Base-by-base conservation (phyloP, 139 green algal species). In the Chloropicon primus region DNA sequence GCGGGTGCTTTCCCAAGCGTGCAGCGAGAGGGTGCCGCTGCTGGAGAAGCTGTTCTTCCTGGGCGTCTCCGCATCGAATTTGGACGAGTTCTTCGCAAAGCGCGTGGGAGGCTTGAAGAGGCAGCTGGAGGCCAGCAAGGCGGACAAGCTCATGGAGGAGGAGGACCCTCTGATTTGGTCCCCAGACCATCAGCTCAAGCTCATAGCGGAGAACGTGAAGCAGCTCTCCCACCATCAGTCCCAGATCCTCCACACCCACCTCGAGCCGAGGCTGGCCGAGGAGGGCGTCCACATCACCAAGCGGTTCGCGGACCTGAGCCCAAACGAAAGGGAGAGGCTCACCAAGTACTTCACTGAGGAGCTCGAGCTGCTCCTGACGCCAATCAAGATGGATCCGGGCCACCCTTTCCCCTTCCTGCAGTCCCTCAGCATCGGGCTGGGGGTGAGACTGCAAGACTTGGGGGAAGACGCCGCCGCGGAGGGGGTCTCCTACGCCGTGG, bases 41-140 rank as follows among this genome's bases (percentile, higher is more conserved):
- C 86, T 84, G 24, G 86, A 90, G 78, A 74, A 83, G 27, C 80
- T 90, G 27, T 79, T 79, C n/a, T 91, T 89, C 71, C 5, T 91
- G 22, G 83, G 85, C 1, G 89, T 91, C 53, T 81, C 81, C 1
- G 76, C 74, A 24, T 76, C 78, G n/a, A 91, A 91, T 77, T 74
- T 91, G 76, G 86, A 91, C 76, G 86, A 89, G 72, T 91, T 91
- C 78, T 91, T 89, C 75, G 79, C 77, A 75, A 91, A 91, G 74
- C 75, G 86, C 26, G 86, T 91, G 24, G 86, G 86, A 22, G 86
- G 83, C 27, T 71, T 91, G 10, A 91, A 90, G 82, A 54, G 85
- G 28, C 86, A 91, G 79, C 75, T 84, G 54, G 83, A 74, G 1
- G 86, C 81, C 25, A 83, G 86, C 53, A 62, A 62, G 17, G 29